Base-by-base conservation (phyloP, 1,139 yeast species). In the Tardiomyces digboiensis region DNA sequence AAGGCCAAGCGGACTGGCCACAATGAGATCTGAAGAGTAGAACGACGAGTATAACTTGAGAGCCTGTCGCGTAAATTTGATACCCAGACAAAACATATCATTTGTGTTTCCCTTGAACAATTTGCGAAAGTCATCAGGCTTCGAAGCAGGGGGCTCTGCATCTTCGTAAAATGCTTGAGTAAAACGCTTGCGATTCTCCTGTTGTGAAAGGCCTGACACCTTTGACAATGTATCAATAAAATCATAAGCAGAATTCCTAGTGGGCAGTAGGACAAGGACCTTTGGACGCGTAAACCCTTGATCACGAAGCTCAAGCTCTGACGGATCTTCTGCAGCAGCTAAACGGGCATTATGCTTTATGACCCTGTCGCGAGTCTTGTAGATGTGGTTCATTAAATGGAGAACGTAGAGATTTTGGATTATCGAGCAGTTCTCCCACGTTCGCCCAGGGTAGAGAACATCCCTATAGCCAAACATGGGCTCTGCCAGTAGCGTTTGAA, bases 241-340 rank as follows among this genome's bases (percentile, higher is more conserved):
- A 45, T 80, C 79, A 59, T 77, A 78, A 40, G 94, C 87, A 2
- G 84, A 70, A 52, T 88, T 76, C 58, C 96, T 75, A 0, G 96
- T 87, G 7, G 99, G 97, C 41, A 87, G 68, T 36, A 91, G 65
- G 5, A 91, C 78, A 46, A 91, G 68, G 2, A 83, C 89, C 58
- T 88, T 89, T 1, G 98, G 95, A 49, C 97, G 74, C 0, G 97
- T 89, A 59, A 88, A 93, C 14, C 98, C 97, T 62, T 91, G 98
- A 61, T 91, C 98, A 47, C 94, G 69, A 49, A 75, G 71, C 55
- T 87, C 96, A 23, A 71, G 67, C 16, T 66, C 69, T 4, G 64
- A 65, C 46, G 73, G 79, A 12, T 66, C 68, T n/a, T 65, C 59
- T 0, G 61, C 61, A 8, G 42, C 44, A 10, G 49, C 44, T 12